Conservation (phyloP, 495 filamentous ascomycete species). For the Daldinia childiae region DNA sequence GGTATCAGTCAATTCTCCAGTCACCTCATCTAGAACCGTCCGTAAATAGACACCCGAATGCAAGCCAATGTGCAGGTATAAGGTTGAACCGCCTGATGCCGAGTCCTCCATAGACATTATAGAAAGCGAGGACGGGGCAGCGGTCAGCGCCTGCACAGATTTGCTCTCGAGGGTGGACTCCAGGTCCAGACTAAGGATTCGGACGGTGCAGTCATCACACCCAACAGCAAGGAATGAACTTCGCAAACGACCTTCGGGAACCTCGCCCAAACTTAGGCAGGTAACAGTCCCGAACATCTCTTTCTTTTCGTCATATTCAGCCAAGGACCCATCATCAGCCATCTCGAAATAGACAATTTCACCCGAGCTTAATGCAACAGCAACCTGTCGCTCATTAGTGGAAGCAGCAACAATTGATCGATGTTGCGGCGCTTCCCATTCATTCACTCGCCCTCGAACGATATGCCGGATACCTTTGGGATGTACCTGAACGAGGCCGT, state of each 20-base stretch:
- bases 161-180: constrained; percentile 91
- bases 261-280: constrained; percentile 89
- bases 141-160: constrained; percentile 90
- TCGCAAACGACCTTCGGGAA: constrained; percentile 85
- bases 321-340: constrained; percentile 87
- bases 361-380: constrained; percentile 90
- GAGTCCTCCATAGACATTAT: constrained; percentile 97
- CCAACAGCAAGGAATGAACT: constrained; percentile 94
- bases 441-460: constrained; percentile 82
- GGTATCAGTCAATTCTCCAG: constrained; percentile 92
- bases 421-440: constrained; percentile 93
- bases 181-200: constrained; percentile 88
- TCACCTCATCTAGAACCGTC: constrained; percentile 92
- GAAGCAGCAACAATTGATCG: constrained; percentile 95
- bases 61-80: constrained; percentile 94
- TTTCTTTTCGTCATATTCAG: constrained; percentile 94
- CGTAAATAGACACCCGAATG: constrained; percentile 95
- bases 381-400: constrained; percentile 92
- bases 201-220: constrained; percentile 94
- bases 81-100: constrained; percentile 72
- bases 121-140: constrained; percentile 85
- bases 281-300: constrained; percentile 97
- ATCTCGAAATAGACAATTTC: constrained; percentile 99
- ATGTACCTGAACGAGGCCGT: constrained; percentile 93
- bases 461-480: constrained; percentile 95